These are phyloP conservation scores for Tuber microsphaerosporum DNA, from an alignment of 495 filamentous ascomycete genomes.

Conservation along the genomic window DNA sequence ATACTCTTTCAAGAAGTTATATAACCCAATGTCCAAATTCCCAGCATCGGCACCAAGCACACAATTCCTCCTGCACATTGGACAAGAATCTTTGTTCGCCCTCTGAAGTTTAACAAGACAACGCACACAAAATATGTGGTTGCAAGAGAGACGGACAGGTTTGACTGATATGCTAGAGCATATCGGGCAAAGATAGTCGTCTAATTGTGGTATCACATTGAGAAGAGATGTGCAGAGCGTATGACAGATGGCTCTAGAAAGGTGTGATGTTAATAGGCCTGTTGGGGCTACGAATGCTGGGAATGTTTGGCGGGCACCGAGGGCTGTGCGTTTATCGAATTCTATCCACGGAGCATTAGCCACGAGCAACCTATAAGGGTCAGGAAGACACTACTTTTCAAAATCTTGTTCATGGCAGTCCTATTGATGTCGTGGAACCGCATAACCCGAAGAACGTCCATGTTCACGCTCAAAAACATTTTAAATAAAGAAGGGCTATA, in stretches of 20 bases:
- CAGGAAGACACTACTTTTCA: slow-evolving; percentile 55
- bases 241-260: slow-evolving; percentile 61
- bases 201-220: slow-evolving; percentile 59
- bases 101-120: slow-evolving; percentile 66
- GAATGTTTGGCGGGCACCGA: slow-evolving; percentile 54
- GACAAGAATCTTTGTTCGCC: slow-evolving; percentile 54
- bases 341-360: slow-evolving; percentile 46
- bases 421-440: slow-evolving; percentile 69
- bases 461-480: slow-evolving; percentile 59
- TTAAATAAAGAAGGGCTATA: slow-evolving; percentile 53
- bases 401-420: slow-evolving; percentile 62
- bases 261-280: slow-evolving; percentile 50
- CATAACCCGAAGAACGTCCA: slow-evolving; percentile 56
- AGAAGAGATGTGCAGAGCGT: slow-evolving; percentile 59
- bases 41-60: slow-evolving; percentile 55
- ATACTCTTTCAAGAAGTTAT: slow-evolving; percentile 56
- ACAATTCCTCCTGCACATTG: slow-evolving; percentile 58
- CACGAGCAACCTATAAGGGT: neutral
- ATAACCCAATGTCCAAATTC: slow-evolving; percentile 57
- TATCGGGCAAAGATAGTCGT: slow-evolving; percentile 68
- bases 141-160: slow-evolving; percentile 59
- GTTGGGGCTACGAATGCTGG: slow-evolving; percentile 49
- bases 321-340: slow-evolving; percentile 69
- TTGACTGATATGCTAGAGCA: slow-evolving; percentile 61
- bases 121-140: slow-evolving; percentile 63